Percentiles rank a stretch among this genome's conserved stretches.
These are phyloP conservation scores for Purpureocillium takamizusanense DNA, from an alignment of 2,329 filamentous ascomycete genomes.

Conservation along the genomic window DNA sequence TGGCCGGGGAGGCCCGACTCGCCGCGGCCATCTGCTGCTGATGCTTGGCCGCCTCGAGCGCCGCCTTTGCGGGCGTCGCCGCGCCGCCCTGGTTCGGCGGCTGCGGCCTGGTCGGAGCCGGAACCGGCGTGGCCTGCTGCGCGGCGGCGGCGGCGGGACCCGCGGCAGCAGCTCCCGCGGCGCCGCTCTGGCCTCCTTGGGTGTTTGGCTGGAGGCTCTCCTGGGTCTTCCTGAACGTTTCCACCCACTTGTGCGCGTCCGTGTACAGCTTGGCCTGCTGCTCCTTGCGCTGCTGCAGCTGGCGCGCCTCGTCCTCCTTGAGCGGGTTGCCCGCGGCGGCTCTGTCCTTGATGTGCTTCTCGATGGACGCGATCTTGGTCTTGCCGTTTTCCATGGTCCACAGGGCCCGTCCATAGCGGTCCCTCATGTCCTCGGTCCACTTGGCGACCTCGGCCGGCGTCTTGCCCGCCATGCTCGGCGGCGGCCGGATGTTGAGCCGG, in stretches of 20 bases:
- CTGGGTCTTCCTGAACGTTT: conserved; percentile 37
- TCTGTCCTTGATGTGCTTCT: conserved; percentile 32
- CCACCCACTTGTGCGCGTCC: conserved; percentile 39
- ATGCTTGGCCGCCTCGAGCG: conserved; percentile 36
- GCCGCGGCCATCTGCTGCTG: conserved; percentile 24
- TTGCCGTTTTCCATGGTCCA: conserved; percentile 39
- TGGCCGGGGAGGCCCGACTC: conserved; percentile 19
- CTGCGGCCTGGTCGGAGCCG: conserved; percentile 16
- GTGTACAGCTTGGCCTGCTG: conserved; percentile 33
- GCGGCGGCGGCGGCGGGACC: too few species aligned
- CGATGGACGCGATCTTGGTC: conserved; percentile 29
- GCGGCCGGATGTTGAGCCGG: conserved; percentile 37
- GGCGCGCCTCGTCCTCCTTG: conserved; percentile 36
- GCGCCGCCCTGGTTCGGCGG: conserved; percentile 20
- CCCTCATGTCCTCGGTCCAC: conserved; percentile 39
- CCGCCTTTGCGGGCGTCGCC: conserved; percentile 29
- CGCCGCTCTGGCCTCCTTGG: conserved; percentile 13
- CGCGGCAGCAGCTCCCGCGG: conserved; percentile 6
- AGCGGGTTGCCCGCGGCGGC: conserved; percentile 32
- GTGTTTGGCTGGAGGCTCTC: conserved; percentile 19
- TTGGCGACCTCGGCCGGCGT: conserved; percentile 33
- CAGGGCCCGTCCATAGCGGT: conserved; percentile 37
- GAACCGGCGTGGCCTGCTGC: conserved; percentile 5
- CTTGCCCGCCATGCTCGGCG: conserved; percentile 31
- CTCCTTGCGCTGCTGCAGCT: conserved; percentile 33